Conservation (phyloP, 2,329 filamentous ascomycete species). For the Claviceps cyperi region DNA sequence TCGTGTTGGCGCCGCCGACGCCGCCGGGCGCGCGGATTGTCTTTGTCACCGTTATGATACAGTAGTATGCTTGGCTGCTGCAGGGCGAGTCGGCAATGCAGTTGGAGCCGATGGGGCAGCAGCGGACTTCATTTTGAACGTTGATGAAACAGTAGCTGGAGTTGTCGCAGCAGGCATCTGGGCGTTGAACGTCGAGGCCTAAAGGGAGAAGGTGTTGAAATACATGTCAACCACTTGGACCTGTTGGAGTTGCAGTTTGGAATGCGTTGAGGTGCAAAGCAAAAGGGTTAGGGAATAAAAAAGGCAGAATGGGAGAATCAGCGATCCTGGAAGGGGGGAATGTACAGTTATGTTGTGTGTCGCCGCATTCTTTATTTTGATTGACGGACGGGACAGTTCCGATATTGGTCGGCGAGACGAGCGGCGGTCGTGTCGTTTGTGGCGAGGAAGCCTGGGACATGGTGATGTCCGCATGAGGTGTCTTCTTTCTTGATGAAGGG, state of each 20-base stretch:
- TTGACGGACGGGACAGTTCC: slow-evolving; percentile 11
- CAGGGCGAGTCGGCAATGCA: slow-evolving; percentile 25
- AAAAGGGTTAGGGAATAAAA: too few relatives aligned
- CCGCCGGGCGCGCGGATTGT: slow-evolving; percentile 11
- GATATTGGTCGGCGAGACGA: not conserved
- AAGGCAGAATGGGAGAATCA: not conserved
- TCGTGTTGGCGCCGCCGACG: slow-evolving; percentile 10
- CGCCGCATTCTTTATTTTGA: slow-evolving; percentile 14
- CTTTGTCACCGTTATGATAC: slow-evolving; percentile 16
- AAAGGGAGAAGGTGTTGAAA: not conserved
- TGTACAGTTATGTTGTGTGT: slow-evolving; percentile 17
- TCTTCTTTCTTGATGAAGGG: not conserved
- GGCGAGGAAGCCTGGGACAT: not conserved
- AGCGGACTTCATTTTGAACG: slow-evolving; percentile 17
- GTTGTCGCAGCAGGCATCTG: slow-evolving; percentile 27
- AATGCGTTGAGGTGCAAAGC: too few relatives aligned
- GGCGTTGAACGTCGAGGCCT: slow-evolving; percentile 29
- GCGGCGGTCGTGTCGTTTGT: not conserved
- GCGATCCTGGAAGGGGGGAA: too few relatives aligned
- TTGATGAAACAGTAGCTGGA: slow-evolving; percentile 31
- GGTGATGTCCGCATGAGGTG: not conserved
- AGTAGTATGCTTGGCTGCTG: slow-evolving; percentile 19
- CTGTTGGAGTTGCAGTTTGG: not conserved
- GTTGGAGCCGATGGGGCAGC: slow-evolving; percentile 28
- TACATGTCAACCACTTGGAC: not conserved